Percentiles rank a stretch among this genome's conserved stretches.
These are phyloP conservation scores for Leptomonas pyrrhocoris DNA, from an alignment of 208 protist genomes.

Conservation along the genomic window DNA sequence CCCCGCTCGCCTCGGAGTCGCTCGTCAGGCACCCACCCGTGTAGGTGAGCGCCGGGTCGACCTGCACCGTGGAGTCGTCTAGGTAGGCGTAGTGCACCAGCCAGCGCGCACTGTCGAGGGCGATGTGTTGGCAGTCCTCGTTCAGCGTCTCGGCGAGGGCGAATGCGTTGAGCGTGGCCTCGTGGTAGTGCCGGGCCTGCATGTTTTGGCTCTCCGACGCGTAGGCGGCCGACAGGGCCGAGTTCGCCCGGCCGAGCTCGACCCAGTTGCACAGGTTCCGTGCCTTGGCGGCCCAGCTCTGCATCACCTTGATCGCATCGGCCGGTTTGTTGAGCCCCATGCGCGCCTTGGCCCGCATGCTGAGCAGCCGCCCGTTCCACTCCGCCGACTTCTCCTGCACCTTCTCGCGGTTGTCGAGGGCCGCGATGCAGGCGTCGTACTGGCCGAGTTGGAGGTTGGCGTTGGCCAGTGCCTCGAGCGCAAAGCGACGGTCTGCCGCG, in stretches of 20 bases:
- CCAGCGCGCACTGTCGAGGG: slow-evolving; percentile 79
- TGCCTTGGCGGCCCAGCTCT: slow-evolving; percentile 72
- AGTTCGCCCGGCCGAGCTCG: slow-evolving; percentile 76
- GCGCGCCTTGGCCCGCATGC: slow-evolving; percentile 75
- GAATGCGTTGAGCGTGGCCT: slow-evolving; percentile 62
- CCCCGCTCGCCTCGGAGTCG: slow-evolving; percentile 26
- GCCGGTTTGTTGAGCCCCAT: slow-evolving; percentile 64
- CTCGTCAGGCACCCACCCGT: slow-evolving; percentile 18
- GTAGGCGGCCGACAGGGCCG: slow-evolving; percentile 65
- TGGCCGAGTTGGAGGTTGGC: slow-evolving; percentile 83
- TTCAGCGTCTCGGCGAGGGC: slow-evolving; percentile 31
- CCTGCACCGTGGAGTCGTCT: slow-evolving; percentile 65
- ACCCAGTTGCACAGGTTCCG: slow-evolving; percentile 56
- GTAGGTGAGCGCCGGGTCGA: slow-evolving; percentile 35
- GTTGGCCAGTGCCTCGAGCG: slow-evolving; percentile 81
- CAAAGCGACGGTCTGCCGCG: slow-evolving; percentile 70
- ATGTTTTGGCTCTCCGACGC: slow-evolving; percentile 54
- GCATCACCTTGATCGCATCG: slow-evolving; percentile 81
- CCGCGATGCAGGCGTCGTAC: slow-evolving; percentile 73
- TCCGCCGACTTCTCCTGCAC: slow-evolving; percentile 81
- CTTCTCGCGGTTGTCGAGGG: slow-evolving; percentile 79
- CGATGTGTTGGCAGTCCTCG: slow-evolving; percentile 45
- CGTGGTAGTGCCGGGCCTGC: slow-evolving; percentile 68
- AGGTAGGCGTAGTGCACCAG: slow-evolving; percentile 87
- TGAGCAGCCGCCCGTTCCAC: slow-evolving; percentile 65